A percentile compares a stretch with the other conserved stretches of the same genome.
phyloP scores from a whole-genome alignment of 2,329 filamentous ascomycete genomes.

The Verticillium isaacii region DNA sequence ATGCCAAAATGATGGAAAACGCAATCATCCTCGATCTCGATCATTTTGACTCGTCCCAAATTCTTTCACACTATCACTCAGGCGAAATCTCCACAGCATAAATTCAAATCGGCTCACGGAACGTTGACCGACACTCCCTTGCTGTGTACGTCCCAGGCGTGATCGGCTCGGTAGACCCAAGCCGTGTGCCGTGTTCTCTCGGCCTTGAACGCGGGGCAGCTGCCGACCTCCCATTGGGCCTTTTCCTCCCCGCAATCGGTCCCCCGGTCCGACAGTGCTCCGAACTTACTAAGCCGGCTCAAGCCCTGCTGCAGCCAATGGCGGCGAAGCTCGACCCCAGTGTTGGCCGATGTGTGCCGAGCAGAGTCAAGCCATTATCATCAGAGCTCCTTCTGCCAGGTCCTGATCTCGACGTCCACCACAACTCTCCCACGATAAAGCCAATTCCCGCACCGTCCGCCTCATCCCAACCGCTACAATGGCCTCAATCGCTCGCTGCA shows the following conservation, averaged over 20 bases:
- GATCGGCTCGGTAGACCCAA: not conserved
- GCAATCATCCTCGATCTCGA: not conserved
- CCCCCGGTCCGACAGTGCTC: not conserved
- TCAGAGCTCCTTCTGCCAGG: not conserved
- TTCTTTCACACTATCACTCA: not conserved
- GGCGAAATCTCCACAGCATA: not conserved
- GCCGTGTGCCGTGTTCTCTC: too few species aligned
- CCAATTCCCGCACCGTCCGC: not conserved
- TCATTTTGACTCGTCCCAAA: not conserved
- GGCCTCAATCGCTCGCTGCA: constrained; percentile 57
- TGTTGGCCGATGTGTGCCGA: not conserved
- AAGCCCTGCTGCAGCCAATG: not conserved
- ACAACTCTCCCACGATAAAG: not conserved
- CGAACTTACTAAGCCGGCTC: not conserved
- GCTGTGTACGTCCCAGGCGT: not conserved
- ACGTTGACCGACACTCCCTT: not conserved
- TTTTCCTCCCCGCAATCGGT: not conserved
- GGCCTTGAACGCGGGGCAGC: not conserved
- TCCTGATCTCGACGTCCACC: constrained; percentile 4
- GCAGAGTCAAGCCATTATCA: not conserved
- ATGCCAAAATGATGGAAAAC: not conserved
- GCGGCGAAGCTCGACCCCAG: not conserved
- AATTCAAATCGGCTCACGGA: not conserved
- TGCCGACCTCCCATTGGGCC: not conserved
- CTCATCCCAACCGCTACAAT: constrained; percentile 30